Conservation (phyloP, 2,329 filamentous ascomycete species). For the Nigrospora osmanthi region DNA sequence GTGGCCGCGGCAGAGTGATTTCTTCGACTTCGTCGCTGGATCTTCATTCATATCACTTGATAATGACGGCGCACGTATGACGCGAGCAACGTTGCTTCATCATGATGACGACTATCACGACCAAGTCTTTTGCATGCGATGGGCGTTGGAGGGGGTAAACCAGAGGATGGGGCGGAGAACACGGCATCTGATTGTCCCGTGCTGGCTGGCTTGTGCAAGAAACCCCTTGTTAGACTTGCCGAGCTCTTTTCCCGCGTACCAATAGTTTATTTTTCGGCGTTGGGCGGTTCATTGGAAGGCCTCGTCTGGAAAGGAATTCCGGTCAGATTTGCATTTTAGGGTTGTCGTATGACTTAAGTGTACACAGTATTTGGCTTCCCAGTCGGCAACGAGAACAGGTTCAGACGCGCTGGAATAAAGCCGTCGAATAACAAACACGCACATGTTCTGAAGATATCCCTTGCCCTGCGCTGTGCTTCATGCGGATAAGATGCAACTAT, state of each 20-base stretch:
- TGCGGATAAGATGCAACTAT: too few relatives aligned
- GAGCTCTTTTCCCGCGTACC: too few relatives aligned
- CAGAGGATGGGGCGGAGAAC: constrained; percentile 1
- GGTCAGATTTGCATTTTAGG: too few relatives aligned
- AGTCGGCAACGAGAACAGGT: too few relatives aligned
- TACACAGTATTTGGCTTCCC: too few relatives aligned
- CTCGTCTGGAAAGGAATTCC: too few relatives aligned
- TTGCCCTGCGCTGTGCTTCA: neutral
- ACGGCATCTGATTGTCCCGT: neutral
- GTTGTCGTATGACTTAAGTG: too few relatives aligned
- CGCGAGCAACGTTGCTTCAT: constrained; percentile 22
- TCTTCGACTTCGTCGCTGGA: constrained; percentile 10
- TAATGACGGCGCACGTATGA: constrained; percentile 11
- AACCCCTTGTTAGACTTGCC: neutral
- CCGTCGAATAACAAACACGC: constrained; percentile 11
- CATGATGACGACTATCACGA: constrained; percentile 37
- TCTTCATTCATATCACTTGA: constrained; percentile 7
- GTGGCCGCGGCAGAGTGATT: constrained; percentile 8
- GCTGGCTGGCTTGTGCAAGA: neutral
- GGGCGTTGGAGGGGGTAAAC: constrained; percentile 27
- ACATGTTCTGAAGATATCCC: constrained; percentile 13
- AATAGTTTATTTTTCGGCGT: too few relatives aligned
- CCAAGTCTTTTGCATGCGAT: constrained; percentile 34
- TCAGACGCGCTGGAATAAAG: constrained; percentile 6
- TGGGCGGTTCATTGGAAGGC: too few relatives aligned